Percentiles rank a stretch among this genome's conserved stretches.
These are phyloP conservation scores for Saposhnikovia divaricata DNA, from an alignment of 129 eudicot species.

Conservation along the genomic window DNA sequence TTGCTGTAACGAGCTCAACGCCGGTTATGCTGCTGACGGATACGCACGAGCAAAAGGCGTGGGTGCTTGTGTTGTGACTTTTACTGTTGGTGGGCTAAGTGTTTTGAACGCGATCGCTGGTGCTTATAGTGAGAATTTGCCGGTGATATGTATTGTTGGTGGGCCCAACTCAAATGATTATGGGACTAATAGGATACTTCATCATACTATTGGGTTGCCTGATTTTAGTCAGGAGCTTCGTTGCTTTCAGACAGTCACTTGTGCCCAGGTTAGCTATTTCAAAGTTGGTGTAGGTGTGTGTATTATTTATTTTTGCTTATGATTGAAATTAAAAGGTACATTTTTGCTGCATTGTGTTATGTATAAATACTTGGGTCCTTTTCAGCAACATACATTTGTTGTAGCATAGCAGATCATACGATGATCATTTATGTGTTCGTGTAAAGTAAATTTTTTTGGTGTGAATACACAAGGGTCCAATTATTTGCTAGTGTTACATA, in stretches of 20 bases:
- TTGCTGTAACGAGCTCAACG: slow-evolving; percentile 90
- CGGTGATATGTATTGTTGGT: slow-evolving; percentile 82
- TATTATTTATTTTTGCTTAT: background rate
- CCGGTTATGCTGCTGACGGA: slow-evolving; percentile 91
- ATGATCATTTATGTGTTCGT: too few species aligned
- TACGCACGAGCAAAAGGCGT: slow-evolving; percentile 82
- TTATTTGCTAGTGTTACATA: too few species aligned
- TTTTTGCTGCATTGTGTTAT: too few species aligned
- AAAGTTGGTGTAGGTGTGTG: background rate
- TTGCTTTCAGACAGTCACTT: slow-evolving; percentile 70
- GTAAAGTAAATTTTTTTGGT: too few species aligned
- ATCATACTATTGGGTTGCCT: slow-evolving; percentile 76
- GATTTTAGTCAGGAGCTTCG: slow-evolving; percentile 71
- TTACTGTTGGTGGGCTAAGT: slow-evolving; percentile 88
- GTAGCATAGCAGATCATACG: too few species aligned
- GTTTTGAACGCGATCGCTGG: slow-evolving; percentile 88
- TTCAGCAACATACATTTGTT: too few species aligned
- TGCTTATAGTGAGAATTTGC: slow-evolving; percentile 82
- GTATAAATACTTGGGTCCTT: too few species aligned
- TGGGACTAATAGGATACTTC: slow-evolving; percentile 70
- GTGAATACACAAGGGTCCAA: too few species aligned
- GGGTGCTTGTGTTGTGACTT: slow-evolving; percentile 88
- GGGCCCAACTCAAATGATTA: slow-evolving; percentile 88
- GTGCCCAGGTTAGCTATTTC: slow-evolving; percentile 47
- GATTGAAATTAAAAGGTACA: too few species aligned